Percentiles rank a stretch among this genome's conserved stretches.
phyloP scores from a whole-genome alignment of 495 filamentous ascomycete species.

The Talaromyces stipitatus region DNA sequence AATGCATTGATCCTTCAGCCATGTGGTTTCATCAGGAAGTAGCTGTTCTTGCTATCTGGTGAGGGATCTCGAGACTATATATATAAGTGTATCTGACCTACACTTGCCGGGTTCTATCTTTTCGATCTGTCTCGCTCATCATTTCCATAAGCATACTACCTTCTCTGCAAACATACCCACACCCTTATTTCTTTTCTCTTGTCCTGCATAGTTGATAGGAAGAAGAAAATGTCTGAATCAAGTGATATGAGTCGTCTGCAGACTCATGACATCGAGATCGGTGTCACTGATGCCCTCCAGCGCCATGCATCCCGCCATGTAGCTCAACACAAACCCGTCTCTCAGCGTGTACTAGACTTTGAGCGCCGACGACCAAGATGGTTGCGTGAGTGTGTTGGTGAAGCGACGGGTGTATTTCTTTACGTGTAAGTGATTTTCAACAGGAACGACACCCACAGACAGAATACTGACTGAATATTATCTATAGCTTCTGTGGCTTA shows the following conservation, averaged over 20 bases:
- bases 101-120: not conserved
- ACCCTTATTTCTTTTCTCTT: not conserved
- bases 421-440: slow-evolving; percentile 27
- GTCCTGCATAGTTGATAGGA: not conserved
- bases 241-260: slow-evolving; percentile 19
- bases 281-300: slow-evolving; percentile 41
- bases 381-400: slow-evolving; percentile 40
- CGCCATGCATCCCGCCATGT: slow-evolving; percentile 37
- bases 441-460: not conserved
- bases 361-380: slow-evolving; percentile 39
- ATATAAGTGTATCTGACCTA: not conserved
- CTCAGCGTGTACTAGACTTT: slow-evolving; percentile 41
- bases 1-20: not conserved
- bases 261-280: slow-evolving; percentile 34
- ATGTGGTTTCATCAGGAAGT: not conserved
- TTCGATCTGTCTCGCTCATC: not conserved
- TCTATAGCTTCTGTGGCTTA: slow-evolving; percentile 35
- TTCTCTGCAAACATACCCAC: not conserved
- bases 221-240: slow-evolving; percentile 8
- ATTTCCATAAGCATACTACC: not conserved
- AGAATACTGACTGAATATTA: not conserved
- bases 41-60: not conserved
- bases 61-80: not conserved
- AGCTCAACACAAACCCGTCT: slow-evolving; percentile 32
- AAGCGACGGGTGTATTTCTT: slow-evolving; percentile 45